phyloP scores from a whole-genome alignment of 176 grass and related monocot species.

The Oryza brachyantha region DNA sequence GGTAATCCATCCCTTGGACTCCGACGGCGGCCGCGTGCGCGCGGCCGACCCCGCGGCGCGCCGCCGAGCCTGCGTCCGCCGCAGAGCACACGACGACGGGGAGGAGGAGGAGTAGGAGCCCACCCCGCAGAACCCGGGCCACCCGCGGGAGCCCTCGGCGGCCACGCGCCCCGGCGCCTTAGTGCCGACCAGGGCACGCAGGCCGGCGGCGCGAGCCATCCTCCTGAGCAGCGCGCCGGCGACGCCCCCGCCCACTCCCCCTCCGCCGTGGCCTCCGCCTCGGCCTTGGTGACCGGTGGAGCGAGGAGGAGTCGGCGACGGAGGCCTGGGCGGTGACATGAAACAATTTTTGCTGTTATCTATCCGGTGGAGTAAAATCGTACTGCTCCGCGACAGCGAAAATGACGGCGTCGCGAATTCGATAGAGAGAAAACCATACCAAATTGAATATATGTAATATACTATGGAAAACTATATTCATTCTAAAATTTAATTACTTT shows the following conservation, averaged over 20 bases:
- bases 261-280: not conserved
- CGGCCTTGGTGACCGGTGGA: no score
- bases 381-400: no score
- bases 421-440: no score
- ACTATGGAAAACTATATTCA: no score
- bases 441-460: no score
- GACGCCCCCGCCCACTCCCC: constrained; percentile 11
- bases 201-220: constrained; percentile 57
- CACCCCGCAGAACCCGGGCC: constrained; percentile 38
- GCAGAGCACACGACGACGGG: constrained; percentile 10
- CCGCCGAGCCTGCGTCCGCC: constrained; percentile 12
- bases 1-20: constrained; percentile 40
- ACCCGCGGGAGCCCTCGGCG: not conserved
- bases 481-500: no score
- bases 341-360: not conserved
- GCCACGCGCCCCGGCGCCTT: constrained; percentile 38
- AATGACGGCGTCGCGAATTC: no score
- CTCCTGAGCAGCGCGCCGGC: constrained; percentile 28
- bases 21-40: not conserved
- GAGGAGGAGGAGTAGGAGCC: constrained; percentile 17
- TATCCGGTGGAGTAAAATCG: no score
- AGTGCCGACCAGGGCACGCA: constrained; percentile 56
- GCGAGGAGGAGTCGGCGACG: no score
- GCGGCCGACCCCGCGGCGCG: constrained; percentile 6
- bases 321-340: not conserved